Evolutionary conservation across 164 flowering plant genomes (phyloP).

Genomic region (Vitis rotundifolia): DNA sequence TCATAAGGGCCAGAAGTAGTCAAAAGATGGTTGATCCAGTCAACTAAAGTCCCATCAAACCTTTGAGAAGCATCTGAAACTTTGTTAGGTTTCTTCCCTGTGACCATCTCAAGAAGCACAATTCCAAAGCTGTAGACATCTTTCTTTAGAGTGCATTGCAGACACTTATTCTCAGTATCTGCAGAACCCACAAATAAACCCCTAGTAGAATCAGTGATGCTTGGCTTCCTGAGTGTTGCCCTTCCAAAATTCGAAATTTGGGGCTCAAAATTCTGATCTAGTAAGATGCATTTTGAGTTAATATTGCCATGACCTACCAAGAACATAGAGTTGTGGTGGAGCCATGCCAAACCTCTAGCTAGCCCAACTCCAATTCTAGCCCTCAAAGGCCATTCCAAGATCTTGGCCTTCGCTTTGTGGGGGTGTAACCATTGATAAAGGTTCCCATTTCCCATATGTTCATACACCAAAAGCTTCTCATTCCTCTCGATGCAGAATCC

Average conservation of each 20-base stretch:
- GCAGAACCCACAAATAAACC: too few relatives aligned
- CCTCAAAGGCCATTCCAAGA: constrained; percentile 19
- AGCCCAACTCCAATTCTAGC: constrained; percentile 16
- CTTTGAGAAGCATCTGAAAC: neutral
- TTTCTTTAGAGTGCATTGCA: neutral
- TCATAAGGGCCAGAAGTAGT: too few relatives aligned
- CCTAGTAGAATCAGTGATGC: neutral
- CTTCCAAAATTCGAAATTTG: neutral
- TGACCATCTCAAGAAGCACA: neutral
- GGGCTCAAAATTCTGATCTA: neutral
- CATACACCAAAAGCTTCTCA: neutral
- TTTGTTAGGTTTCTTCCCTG: neutral
- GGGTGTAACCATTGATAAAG: constrained; percentile 10
- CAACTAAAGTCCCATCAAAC: neutral
- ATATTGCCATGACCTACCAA: neutral
- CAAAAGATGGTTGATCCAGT: neutral
- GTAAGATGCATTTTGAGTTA: neutral
- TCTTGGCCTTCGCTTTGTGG: neutral
- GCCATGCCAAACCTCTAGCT: constrained; percentile 26
- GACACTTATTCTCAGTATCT: neutral
- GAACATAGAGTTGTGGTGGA: constrained; percentile 15
- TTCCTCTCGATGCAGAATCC: constrained; percentile 16
- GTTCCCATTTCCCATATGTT: constrained; percentile 20
- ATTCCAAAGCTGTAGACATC: neutral
- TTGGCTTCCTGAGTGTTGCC: neutral